These are phyloP conservation scores for Pistacia vera DNA, from an alignment of 345 rosid genomes.

Conservation along the genomic window DNA sequence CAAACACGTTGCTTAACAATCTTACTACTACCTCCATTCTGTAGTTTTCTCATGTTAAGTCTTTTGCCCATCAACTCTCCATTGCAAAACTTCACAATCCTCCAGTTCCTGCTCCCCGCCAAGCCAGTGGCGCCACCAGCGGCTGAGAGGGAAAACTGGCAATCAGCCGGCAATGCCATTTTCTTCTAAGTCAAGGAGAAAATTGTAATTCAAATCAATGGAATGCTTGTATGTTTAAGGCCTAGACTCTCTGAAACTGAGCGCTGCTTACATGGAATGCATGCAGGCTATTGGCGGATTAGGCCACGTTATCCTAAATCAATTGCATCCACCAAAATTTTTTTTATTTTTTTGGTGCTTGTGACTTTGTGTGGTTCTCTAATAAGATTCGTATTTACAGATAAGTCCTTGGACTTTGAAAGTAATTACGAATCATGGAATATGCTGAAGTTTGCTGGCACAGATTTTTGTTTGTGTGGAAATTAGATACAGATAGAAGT, in stretches of 20 bases:
- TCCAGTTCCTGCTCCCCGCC: constrained; percentile 35
- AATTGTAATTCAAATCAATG: constrained; percentile 15
- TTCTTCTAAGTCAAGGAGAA: constrained; percentile 16
- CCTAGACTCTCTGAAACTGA: constrained; percentile 8
- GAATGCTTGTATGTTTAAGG: constrained; percentile 15
- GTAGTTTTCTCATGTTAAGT: constrained; percentile 34
- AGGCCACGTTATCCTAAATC: constrained; percentile 71
- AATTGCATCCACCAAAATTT: constrained; percentile 66
- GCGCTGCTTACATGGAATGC: constrained; percentile 31
- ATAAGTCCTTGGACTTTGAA: neutral
- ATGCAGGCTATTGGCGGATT: constrained; percentile 40
- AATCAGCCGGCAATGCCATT: constrained; percentile 67
- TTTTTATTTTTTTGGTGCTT: constrained; percentile 3
- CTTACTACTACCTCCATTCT: constrained; percentile 15
- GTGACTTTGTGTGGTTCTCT: neutral
- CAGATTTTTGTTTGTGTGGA: constrained; percentile 1
- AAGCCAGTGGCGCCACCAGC: constrained; percentile 34
- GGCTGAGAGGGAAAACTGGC: constrained; percentile 60
- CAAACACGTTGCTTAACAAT: constrained; percentile 26
- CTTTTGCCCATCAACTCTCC: constrained; percentile 83
- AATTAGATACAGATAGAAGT: neutral
- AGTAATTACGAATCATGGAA: constrained; percentile 26
- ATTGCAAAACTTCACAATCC: constrained; percentile 46
- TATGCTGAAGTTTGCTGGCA: constrained; percentile 20
- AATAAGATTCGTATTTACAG: neutral